These are phyloP conservation scores for Vitis vinifera DNA, from an alignment of 164 flowering plant genomes.

Conservation along the genomic window ASM3070453v1 NC_081818.1:27045001-27045500, in stretches of 20 bases:
- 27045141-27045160: conserved; percentile 82
- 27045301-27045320: conserved; percentile 78
- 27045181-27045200: conserved; percentile 70
- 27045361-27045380: no score
- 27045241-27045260: conserved; percentile 68
- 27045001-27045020: background rate
- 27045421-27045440: no score
- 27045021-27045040: background rate
- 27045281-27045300: conserved; percentile 65
- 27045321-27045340: conserved; percentile 37
- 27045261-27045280: conserved; percentile 59
- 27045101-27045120: conserved; percentile 52
- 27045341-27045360: no score
- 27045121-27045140: conserved; percentile 44
- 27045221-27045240: conserved; percentile 83
- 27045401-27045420: no score
- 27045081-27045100: conserved; percentile 32
- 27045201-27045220: conserved; percentile 79
- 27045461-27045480: no score
- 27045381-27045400: no score
- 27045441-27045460: no score
- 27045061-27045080: conserved; percentile 9
- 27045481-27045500: no score
- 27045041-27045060: conserved; percentile 1
- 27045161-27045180: conserved; percentile 62